A percentile compares a stretch with the other conserved stretches of the same genome.
phyloP scores from a whole-genome alignment of 192 early-diverging fungal genomes.

The Gryganskiella cystojenkinii region DNA sequence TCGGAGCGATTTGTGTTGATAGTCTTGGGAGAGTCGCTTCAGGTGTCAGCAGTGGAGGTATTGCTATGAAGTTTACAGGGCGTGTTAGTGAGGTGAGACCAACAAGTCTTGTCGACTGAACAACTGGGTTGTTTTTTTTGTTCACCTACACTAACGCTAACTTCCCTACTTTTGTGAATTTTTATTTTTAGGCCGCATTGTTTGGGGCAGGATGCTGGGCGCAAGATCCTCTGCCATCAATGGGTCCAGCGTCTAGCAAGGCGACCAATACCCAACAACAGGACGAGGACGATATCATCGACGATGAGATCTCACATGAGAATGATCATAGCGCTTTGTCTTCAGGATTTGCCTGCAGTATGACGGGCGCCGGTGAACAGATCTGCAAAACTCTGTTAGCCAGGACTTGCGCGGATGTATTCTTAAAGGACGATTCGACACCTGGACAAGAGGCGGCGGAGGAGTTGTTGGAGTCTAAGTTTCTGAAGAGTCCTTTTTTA shows the following conservation, averaged over 20 bases:
- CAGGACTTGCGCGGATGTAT: conserved; percentile 58
- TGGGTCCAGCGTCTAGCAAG: no score
- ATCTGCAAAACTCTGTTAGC: conserved; percentile 82
- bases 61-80: conserved; percentile 85
- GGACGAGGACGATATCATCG: no score
- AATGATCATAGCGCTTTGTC: not conserved
- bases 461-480: not conserved
- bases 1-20: conserved; percentile 87
- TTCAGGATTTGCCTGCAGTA: conserved; percentile 71
- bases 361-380: conserved; percentile 87
- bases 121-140: not conserved
- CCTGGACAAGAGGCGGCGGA: not conserved
- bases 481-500: conserved; percentile 43
- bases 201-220: conserved; percentile 90
- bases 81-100: conserved; percentile 81
- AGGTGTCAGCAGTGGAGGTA: conserved; percentile 89
- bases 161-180: not conserved
- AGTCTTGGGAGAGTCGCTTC: conserved; percentile 67
- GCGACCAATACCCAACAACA: no score
- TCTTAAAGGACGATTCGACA: conserved; percentile 11
- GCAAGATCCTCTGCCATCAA: conserved; percentile 37
- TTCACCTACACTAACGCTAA: not conserved
- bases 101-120: not conserved
- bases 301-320: no score
- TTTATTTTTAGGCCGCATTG: conserved; percentile 73